Evolutionary conservation across 495 filamentous ascomycete species (phyloP), one percentile per base, ranked within the genome.

Genomic region (Patellaria atrata): DNA sequence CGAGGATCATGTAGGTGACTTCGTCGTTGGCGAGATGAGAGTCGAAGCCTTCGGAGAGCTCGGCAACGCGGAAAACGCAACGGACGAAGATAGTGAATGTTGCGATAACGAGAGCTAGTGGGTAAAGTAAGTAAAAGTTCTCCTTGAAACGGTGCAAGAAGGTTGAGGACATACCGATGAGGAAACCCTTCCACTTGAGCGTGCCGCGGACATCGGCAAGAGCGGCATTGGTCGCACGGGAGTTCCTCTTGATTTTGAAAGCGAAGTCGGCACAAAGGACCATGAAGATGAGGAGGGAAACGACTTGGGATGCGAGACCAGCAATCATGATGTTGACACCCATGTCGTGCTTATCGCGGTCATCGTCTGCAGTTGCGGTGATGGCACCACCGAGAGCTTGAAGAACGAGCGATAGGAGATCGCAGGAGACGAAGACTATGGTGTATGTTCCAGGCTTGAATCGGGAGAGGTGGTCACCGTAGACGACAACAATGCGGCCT

Each of bases 311-410:
- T 17, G 60, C 35, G 0, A 80, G 58, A 19, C 76, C 76, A 0
- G 70, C 71, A 29, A 79, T 61, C 67, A 80, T 75, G 52, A 74
- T 70, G 53, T 75, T 53, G 49, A 67, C 62, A 14, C 75, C 76
- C 0, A 33, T 47, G 1, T 56, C 36, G 2, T 50, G 30, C 27
- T 52, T 25, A 13, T 50, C 33, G 40, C 65, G 52, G 1, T 61
- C 61, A 5, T 43, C 40, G 5, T 11, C 8, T 21, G 61, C 57
- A 4, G 55, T 51, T 15, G 64, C 60, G 5, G 71, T 65, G 16
- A 78, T 55, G 18, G 54, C 73, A 18, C 75, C 75, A 17, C 75
- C 76, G 9, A 53, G 51, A 24, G 70, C 71, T 55, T 81, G 76
- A 0, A 79, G 55, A 16, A 74, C 38, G 2, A 80, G 67, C 0